Conservation (phyloP, 176 grass and related monocot species). For the Otatea glauca region DNA sequence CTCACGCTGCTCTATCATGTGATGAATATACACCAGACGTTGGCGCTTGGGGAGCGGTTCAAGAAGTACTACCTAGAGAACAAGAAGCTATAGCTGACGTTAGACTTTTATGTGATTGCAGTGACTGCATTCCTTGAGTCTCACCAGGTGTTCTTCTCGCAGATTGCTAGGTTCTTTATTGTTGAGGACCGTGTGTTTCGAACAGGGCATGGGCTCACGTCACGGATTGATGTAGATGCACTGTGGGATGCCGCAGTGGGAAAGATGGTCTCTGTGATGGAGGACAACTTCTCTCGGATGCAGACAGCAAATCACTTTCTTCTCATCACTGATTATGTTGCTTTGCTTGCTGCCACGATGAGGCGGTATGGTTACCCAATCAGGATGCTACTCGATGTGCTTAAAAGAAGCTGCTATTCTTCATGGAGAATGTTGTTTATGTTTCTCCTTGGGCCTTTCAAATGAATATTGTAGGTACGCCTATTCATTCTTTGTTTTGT, state of each 20-base stretch:
- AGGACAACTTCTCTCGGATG: constrained; percentile 96
- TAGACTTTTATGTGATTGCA: constrained; percentile 91
- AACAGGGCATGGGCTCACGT: constrained; percentile 80
- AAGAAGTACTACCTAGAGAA: constrained; percentile 97
- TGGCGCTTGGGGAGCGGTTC: constrained; percentile 76
- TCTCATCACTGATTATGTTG: constrained; percentile 93
- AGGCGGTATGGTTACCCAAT: constrained; percentile 91
- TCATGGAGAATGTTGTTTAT: too few relatives aligned
- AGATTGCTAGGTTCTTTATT: constrained; percentile 97
- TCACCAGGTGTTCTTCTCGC: constrained; percentile 95
- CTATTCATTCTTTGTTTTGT: too few relatives aligned
- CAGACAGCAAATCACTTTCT: constrained; percentile 97
- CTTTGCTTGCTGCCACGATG: constrained; percentile 76
- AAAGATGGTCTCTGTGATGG: constrained; percentile 91
- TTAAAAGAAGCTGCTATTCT: too few relatives aligned
- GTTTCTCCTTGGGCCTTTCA: too few relatives aligned
- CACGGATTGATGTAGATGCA: constrained; percentile 73
- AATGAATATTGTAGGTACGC: too few relatives aligned
- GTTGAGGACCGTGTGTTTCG: constrained; percentile 89
- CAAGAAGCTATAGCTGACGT: constrained; percentile 93
- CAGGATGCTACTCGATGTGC: constrained; percentile 78
- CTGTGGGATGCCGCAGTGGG: constrained; percentile 87
- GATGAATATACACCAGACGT: constrained; percentile 85
- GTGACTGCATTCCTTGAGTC: constrained; percentile 92
- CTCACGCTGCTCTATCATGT: constrained; percentile 90